These are phyloP conservation scores for Apiotrichum veenhuisii DNA, from an alignment of 1,284 basidiomycete species.

Conservation along the genomic window DNA sequence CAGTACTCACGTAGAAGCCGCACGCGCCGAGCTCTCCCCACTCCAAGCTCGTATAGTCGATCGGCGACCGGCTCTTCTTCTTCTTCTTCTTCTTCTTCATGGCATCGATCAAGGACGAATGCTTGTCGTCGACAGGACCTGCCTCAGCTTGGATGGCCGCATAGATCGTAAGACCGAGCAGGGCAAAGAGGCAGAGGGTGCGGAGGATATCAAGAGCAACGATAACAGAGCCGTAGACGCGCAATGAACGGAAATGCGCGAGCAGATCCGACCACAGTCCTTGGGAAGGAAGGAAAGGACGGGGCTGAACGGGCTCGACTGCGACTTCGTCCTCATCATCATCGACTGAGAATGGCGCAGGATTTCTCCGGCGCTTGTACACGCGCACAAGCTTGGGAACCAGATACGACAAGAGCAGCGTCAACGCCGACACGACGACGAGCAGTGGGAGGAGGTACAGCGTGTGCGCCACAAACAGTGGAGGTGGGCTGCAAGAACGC, in stretches of 20 bases:
- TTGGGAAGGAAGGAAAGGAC: slow-evolving; percentile 36
- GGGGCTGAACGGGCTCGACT: slow-evolving; percentile 13
- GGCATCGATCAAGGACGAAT: slow-evolving; percentile 6
- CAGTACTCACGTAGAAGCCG: slow-evolving; percentile 42
- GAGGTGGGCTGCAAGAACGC: slow-evolving; percentile 30
- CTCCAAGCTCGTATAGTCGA: slow-evolving; percentile 46
- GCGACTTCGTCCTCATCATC: slow-evolving; percentile 19
- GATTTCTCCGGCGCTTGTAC: slow-evolving; percentile 20
- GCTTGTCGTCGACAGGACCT: slow-evolving; percentile 17
- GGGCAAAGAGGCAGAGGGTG: slow-evolving; percentile 33
- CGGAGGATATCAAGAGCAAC: slow-evolving; percentile 43
- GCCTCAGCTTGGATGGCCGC: slow-evolving; percentile 44
- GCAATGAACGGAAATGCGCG: slow-evolving; percentile 36
- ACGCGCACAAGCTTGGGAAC: slow-evolving; percentile 2
- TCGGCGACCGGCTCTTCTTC: slow-evolving; percentile 34
- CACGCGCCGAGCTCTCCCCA: slow-evolving; percentile 47
- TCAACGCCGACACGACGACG: slow-evolving; percentile 30
- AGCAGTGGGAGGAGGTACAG: slow-evolving; percentile 45
- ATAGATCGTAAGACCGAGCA: slow-evolving; percentile 45
- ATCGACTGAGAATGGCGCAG: slow-evolving; percentile 24
- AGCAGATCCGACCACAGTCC: slow-evolving; percentile 43
- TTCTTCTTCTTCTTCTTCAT: slow-evolving; percentile 38
- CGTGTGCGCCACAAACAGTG: slow-evolving; percentile 34
- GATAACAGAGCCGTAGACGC: slow-evolving; percentile 38
- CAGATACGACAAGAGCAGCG: slow-evolving; percentile 28